Evolutionary conservation across 2,329 filamentous ascomycete species (phyloP).

Genomic region (Hypoxylon sp.): DNA sequence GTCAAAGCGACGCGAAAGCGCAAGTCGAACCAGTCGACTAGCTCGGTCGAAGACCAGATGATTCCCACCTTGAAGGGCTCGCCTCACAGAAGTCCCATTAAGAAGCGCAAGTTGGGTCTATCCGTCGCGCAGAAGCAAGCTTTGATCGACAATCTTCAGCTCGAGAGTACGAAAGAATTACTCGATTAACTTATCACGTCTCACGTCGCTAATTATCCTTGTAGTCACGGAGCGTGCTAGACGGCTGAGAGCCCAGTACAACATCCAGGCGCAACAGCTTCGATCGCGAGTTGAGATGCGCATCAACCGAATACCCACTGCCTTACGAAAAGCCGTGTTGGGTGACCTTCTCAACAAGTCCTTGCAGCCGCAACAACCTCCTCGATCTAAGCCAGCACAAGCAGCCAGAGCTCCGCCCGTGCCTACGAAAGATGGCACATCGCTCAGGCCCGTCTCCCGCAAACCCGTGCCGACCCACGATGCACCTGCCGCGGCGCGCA

Average conservation of each 20-base stretch:
- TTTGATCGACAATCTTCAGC: conserved; percentile 85
- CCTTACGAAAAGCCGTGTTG: conserved; percentile 81
- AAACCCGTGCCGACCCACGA: conserved; percentile 46
- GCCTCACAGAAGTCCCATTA: conserved; percentile 65
- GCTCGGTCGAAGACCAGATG: conserved; percentile 40
- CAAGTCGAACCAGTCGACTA: conserved; percentile 51
- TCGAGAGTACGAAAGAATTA: conserved; percentile 72
- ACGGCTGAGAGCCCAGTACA: conserved; percentile 87
- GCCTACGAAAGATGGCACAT: conserved; percentile 57
- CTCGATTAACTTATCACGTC: neutral
- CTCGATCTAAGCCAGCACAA: conserved; percentile 38
- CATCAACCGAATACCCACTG: conserved; percentile 87
- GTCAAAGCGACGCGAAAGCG: conserved; percentile 48
- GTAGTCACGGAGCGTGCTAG: conserved; percentile 60
- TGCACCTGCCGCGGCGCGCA: conserved; percentile 48
- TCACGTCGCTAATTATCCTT: conserved; percentile 19
- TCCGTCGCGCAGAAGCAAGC: conserved; percentile 81
- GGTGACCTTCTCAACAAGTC: conserved; percentile 73
- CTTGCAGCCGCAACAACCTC: conserved; percentile 53
- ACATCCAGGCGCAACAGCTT: conserved; percentile 84
- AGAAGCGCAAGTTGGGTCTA: conserved; percentile 67
- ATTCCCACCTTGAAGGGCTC: conserved; percentile 49
- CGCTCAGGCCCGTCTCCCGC: conserved; percentile 47
- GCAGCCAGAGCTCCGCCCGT: conserved; percentile 54
- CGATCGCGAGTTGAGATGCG: conserved; percentile 89